phyloP scores from a whole-genome alignment of 2,329 filamentous ascomycete genomes.

The Beauveria sp. region DNA sequence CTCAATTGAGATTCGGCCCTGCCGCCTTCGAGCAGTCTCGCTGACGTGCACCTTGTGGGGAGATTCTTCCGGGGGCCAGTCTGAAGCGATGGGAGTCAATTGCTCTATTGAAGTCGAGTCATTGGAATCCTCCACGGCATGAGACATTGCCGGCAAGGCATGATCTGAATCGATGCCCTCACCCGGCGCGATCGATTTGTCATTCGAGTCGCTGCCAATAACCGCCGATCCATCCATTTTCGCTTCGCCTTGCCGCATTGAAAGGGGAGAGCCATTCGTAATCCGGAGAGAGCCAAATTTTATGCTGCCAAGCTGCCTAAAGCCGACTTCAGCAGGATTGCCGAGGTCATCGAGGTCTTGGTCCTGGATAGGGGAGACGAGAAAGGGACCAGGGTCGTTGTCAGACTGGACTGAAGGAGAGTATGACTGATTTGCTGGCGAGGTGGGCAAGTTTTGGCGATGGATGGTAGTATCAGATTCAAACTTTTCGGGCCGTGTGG shows the following conservation, averaged over 20 bases:
- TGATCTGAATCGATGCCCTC: background rate
- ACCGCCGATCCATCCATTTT: background rate
- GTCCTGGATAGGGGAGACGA: background rate
- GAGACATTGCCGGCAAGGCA: constrained; percentile 8
- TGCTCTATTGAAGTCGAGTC: background rate
- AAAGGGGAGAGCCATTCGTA: constrained; percentile 48
- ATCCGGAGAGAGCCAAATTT: constrained; percentile 56
- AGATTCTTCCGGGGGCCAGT: constrained; percentile 5
- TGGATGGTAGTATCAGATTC: background rate
- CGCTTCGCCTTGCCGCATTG: constrained; percentile 30
- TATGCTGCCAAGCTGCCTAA: constrained; percentile 53
- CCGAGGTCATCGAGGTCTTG: constrained; percentile 10
- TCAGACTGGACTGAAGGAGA: background rate
- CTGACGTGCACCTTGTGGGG: background rate
- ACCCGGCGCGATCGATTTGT: background rate
- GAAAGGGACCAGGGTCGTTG: background rate
- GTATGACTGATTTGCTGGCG: background rate
- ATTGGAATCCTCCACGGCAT: background rate
- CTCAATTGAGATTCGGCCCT: background rate
- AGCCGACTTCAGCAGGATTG: constrained; percentile 49
- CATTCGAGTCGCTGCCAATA: background rate
- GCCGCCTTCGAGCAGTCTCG: background rate
- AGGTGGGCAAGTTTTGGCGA: background rate
- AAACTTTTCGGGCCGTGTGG: background rate
- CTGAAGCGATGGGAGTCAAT: constrained; percentile 2